These are phyloP conservation scores for Ganoderma leucocontextum DNA, from an alignment of 1,284 basidiomycete genomes.

Conservation along the genomic window DNA sequence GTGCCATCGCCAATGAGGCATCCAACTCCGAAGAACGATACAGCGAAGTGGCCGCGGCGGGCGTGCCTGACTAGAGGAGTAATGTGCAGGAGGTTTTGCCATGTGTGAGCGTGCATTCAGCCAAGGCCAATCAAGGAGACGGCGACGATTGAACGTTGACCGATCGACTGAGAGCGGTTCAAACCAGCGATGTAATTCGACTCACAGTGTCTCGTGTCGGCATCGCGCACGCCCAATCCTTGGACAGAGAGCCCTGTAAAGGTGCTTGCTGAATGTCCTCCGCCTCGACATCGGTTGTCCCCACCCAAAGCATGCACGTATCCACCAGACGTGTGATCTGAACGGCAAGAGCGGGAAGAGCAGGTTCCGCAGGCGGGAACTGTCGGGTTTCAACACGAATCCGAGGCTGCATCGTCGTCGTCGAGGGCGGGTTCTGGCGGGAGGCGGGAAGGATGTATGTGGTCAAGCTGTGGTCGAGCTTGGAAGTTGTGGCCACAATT, in stretches of 20 bases:
- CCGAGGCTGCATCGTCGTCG: conserved; percentile 21
- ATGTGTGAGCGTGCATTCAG: conserved; percentile 26
- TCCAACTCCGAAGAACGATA: conserved; percentile 74
- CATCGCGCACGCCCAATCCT: conserved; percentile 90
- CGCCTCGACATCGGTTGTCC: conserved; percentile 58
- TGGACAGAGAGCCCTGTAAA: conserved; percentile 63
- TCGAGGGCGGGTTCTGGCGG: neutral
- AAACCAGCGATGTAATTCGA: conserved; percentile 10
- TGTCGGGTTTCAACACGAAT: conserved; percentile 51
- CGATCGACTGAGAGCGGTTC: neutral
- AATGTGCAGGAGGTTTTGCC: neutral
- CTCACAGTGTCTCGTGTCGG: conserved; percentile 57
- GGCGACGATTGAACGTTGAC: neutral
- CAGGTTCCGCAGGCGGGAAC: conserved; percentile 53
- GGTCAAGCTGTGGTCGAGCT: neutral
- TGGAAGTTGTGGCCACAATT: neutral
- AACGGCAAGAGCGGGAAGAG: conserved; percentile 68
- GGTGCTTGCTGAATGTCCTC: conserved; percentile 60
- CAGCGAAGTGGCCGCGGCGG: conserved; percentile 67
- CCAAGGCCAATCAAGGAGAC: conserved; percentile 19
- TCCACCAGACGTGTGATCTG: conserved; percentile 75
- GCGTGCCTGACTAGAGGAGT: conserved; percentile 46
- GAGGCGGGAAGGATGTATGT: neutral
- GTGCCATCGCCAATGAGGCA: conserved; percentile 75
- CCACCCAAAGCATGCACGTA: conserved; percentile 87